phyloP scores from a whole-genome alignment of 2,329 filamentous ascomycete genomes.

The Neocucurbitaria cava region DNA sequence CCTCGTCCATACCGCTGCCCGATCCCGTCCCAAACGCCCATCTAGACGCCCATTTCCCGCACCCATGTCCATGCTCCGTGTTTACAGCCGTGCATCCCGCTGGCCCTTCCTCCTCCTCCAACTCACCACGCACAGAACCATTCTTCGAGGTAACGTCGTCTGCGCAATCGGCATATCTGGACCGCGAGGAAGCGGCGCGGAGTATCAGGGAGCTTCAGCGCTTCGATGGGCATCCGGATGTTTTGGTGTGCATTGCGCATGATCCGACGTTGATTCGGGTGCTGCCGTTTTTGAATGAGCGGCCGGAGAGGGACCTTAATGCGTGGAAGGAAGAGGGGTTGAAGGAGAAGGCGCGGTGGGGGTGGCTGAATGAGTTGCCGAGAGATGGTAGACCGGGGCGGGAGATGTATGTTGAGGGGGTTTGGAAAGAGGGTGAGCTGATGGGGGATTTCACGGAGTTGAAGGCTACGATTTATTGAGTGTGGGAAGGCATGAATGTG shows the following conservation, averaged over 20 bases:
- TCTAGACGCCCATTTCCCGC: conserved; percentile 12
- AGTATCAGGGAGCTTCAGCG: conserved; percentile 16
- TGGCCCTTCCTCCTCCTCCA: conserved; percentile 2
- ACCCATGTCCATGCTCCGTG: conserved; percentile 17
- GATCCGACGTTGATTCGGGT: conserved; percentile 16
- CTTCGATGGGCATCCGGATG: conserved; percentile 15
- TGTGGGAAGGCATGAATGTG: not conserved
- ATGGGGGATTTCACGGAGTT: conserved; percentile 17
- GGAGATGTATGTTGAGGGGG: conserved; percentile 13
- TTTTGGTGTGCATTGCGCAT: conserved; percentile 23
- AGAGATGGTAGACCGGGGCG: conserved; percentile 13
- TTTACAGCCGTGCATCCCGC: conserved; percentile 14
- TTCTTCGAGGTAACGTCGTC: conserved; percentile 17
- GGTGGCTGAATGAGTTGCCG: conserved; percentile 23
- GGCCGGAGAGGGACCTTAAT: conserved; percentile 3
- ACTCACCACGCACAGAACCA: conserved; percentile 7
- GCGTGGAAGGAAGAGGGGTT: conserved; percentile 6
- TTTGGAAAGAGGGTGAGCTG: conserved; percentile 14
- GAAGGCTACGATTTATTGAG: conserved; percentile 14
- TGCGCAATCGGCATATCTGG: conserved; percentile 20
- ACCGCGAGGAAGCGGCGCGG: conserved; percentile 11
- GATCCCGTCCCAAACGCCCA: conserved; percentile 12
- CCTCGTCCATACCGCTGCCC: conserved; percentile 9
- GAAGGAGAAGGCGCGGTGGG: conserved; percentile 22
- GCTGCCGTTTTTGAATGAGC: conserved; percentile 7